Percentiles rank a stretch among this genome's conserved stretches.
Conservation (phyloP, 2,329 filamentous ascomycete genomes). For the Colletotrichum sp. region DNA sequence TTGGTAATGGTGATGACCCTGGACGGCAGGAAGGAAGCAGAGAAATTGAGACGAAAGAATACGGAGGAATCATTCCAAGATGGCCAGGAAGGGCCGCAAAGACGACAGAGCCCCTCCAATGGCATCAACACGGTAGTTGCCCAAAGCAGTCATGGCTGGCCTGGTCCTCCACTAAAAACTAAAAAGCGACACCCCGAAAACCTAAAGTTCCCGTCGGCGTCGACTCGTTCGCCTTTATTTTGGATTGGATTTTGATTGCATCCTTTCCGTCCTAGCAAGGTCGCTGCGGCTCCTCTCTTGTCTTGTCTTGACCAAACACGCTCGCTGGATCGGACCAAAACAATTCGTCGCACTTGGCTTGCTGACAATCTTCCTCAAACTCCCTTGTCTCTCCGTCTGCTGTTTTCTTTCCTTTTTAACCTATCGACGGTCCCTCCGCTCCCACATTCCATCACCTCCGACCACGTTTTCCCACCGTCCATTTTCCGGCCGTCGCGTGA, state of each 20-base stretch:
- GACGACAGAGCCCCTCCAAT: not conserved
- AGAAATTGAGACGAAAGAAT: not conserved
- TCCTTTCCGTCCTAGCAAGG: conserved; percentile 1
- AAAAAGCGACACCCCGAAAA: not conserved
- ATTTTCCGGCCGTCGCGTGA: not conserved
- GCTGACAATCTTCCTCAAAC: not conserved
- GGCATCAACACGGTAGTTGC: not conserved
- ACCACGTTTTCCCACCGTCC: not conserved
- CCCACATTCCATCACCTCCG: not conserved
- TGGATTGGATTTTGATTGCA: not conserved
- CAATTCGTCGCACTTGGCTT: not conserved
- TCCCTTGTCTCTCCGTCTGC: not conserved
- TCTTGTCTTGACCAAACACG: not conserved
- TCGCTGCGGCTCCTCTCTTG: not conserved
- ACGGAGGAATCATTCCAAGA: not conserved
- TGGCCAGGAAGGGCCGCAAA: not conserved
- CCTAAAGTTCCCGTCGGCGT: not conserved
- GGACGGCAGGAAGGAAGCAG: not conserved
- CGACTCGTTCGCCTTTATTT: not conserved
- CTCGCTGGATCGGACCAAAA: conserved; percentile 1
- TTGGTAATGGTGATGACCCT: not conserved
- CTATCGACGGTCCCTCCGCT: not conserved
- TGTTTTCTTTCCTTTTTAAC: not conserved
- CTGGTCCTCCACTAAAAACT: not conserved
- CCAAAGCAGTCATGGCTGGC: conserved; percentile 5